Evolutionary conservation across 208 protist genomes (phyloP).

Genomic region (Trypanosoma boissoni): DNA sequence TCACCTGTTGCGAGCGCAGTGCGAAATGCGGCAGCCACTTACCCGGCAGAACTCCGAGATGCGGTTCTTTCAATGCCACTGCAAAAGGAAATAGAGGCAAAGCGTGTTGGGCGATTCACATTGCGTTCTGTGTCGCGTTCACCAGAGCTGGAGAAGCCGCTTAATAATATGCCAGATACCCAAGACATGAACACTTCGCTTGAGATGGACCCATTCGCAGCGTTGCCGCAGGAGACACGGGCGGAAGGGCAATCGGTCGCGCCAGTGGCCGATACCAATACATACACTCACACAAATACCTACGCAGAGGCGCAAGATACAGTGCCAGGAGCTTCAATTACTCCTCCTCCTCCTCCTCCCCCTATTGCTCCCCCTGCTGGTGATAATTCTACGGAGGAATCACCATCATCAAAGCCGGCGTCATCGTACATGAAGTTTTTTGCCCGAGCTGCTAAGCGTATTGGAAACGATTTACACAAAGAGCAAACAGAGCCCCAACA

Average conservation of each 20-base stretch:
- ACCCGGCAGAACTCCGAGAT: constrained; percentile 39
- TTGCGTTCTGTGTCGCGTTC: constrained; percentile 41
- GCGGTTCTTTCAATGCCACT: constrained; percentile 66
- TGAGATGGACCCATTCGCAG: constrained; percentile 23
- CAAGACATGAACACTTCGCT: constrained; percentile 25
- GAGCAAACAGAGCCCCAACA: no score
- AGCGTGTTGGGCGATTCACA: constrained; percentile 29
- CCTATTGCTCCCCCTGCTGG: background rate
- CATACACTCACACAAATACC: no score
- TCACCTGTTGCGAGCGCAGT: constrained; percentile 34
- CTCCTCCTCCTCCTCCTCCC: background rate
- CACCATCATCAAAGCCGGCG: background rate
- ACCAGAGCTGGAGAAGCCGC: background rate
- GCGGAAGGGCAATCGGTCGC: no score
- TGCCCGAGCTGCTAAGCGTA: background rate
- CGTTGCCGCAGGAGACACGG: no score
- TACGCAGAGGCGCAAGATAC: background rate
- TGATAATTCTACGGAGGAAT: background rate
- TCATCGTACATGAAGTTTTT: constrained; percentile 24
- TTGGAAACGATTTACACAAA: no score
- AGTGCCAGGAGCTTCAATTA: background rate
- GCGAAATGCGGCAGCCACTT: constrained; percentile 20
- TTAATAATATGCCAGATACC: background rate
- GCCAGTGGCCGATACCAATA: no score
- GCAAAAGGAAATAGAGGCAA: constrained; percentile 24